These are phyloP conservation scores for Eucalyptus paniculata DNA, from an alignment of 345 rosid genomes.

Conservation along the genomic window DNA sequence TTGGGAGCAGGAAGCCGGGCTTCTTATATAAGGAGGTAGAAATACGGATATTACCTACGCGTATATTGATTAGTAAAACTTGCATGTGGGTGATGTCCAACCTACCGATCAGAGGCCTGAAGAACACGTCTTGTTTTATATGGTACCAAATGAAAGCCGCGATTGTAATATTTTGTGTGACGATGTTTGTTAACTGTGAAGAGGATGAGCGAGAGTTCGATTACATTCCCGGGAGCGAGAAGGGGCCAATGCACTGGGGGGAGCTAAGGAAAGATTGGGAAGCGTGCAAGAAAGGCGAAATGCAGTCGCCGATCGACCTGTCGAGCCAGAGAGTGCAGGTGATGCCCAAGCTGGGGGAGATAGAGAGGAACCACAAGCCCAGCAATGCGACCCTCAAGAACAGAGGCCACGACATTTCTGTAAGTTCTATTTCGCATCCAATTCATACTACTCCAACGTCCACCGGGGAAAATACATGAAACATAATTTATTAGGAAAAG, in stretches of 20 bases:
- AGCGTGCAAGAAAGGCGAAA: constrained; percentile 12
- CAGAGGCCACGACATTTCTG: constrained; percentile 50
- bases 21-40: neutral
- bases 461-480: neutral
- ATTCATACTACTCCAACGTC: neutral
- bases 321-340: constrained; percentile 3
- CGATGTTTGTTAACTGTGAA: neutral
- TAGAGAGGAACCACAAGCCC: constrained; percentile 13
- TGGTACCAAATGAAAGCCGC: too few species aligned
- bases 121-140: neutral
- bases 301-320: constrained; percentile 32
- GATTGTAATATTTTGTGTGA: neutral
- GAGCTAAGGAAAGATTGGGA: constrained; percentile 23
- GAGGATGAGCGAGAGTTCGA: constrained; percentile 54
- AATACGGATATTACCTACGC: neutral
- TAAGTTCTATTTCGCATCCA: neutral
- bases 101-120: neutral
- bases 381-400: constrained; percentile 25
- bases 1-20: neutral
- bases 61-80: neutral
- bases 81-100: neutral
- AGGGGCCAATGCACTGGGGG: constrained; percentile 47
- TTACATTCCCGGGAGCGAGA: constrained; percentile 21
- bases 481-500: neutral
- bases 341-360: neutral